Base-by-base conservation (phyloP, 139 green algal genomes). In the Chlorella sp. region DNA sequence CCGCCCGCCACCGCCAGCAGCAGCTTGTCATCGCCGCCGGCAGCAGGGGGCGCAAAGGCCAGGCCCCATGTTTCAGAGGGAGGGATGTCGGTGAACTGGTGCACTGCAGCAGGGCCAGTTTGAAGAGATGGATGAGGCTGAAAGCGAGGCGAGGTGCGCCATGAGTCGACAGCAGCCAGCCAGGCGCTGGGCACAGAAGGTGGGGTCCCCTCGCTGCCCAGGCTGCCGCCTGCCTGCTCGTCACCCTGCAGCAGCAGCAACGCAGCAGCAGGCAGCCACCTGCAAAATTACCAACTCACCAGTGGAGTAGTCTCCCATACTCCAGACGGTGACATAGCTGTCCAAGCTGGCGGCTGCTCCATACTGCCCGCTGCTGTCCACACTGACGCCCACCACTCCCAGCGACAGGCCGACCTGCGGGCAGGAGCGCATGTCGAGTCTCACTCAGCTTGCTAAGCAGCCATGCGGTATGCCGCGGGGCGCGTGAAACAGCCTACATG, bases 41-140 rank as follows among this genome's bases (percentile, higher is more conserved):
- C 47, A 7, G 39, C 51, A 4, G 69, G 38, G 1, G 94, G 94
- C 1, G 90, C 85, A 72, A 98, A 98, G 0, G 89, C 83, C 15
- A 97, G 88, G 21, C 84, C 80, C 96, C 96, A 99, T 5, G 92
- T 93, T 83, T 99, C 96, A 15, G 95, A 97, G 3, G 96, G 94
- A 18, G 91, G 89, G 30, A 89, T 90, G 87, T 98, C 94, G 23
- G 76, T 82, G 34, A 98, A 41, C 60, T 86, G 76, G 60, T 82
- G 76, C 30, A 82, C 38, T 41, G 69, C 69, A 75, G 36, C 4
- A 32, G 36, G 15, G n/a, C n/a, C n/a, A n/a, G n/a, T n/a, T n/a
- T n/a, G n/a, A n/a, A n/a, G n/a, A n/a, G n/a, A n/a, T n/a, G n/a
- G n/a, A n/a, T n/a, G n/a, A n/a, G n/a, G n/a, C n/a, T n/a, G n/a